phyloP scores from a whole-genome alignment of 2,329 filamentous ascomycete species.

The Aspergillus pseudoterreus region DNA sequence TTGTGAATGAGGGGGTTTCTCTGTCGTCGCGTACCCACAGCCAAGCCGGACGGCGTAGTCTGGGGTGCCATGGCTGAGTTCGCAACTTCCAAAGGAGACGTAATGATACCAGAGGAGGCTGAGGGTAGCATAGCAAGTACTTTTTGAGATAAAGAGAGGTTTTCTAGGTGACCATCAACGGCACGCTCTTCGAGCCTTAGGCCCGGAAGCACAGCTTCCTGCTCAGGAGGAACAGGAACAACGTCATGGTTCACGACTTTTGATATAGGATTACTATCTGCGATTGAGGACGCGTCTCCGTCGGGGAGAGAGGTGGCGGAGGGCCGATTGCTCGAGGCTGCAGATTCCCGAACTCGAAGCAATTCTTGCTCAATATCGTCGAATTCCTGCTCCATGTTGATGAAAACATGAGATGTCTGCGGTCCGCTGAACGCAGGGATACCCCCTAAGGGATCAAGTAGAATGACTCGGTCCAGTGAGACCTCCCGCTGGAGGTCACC shows the following conservation, averaged over 20 bases:
- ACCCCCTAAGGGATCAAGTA: slow-evolving; percentile 82
- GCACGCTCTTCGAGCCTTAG: slow-evolving; percentile 14
- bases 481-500: slow-evolving; percentile 49
- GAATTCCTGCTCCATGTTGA: slow-evolving; percentile 93
- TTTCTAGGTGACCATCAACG: slow-evolving; percentile 57
- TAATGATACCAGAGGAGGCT: slow-evolving; percentile 82
- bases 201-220: slow-evolving; percentile 7
- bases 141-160: slow-evolving; percentile 68
- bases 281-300: slow-evolving; percentile 15
- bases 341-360: slow-evolving; percentile 23
- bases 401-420: slow-evolving; percentile 70
- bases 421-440: slow-evolving; percentile 65
- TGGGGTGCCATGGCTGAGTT: slow-evolving; percentile 44
- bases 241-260: slow-evolving; percentile 12
- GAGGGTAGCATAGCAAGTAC: slow-evolving; percentile 74
- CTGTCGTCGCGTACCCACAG: slow-evolving; percentile 56
- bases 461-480: slow-evolving; percentile 76
- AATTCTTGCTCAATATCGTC: slow-evolving; percentile 64
- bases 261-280: slow-evolving; percentile 43
- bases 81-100: slow-evolving; percentile 79
- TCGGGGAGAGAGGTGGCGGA: neutral
- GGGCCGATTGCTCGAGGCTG: slow-evolving; percentile 3
- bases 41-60: slow-evolving; percentile 30
- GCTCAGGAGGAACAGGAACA: slow-evolving; percentile 13
- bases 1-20: slow-evolving; percentile 93